A percentile compares a stretch with the other conserved stretches of the same genome.
Conservation (phyloP, 164 flowering plant species). For the Cinnamomum micranthum region DNA sequence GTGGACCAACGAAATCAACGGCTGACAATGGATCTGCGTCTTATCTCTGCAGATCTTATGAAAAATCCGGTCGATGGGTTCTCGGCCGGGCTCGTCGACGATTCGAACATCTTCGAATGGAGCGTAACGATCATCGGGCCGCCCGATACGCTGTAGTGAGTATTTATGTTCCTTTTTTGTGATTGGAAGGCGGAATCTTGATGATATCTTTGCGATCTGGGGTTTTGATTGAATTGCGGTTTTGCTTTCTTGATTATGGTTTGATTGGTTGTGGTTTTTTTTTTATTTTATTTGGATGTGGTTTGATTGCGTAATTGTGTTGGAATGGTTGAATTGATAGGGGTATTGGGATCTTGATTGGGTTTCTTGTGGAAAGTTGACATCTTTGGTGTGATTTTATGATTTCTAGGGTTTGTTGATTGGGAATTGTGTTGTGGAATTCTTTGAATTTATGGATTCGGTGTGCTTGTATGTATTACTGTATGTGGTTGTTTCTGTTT, state of each 20-base stretch:
- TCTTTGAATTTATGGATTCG: too few species aligned
- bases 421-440: neutral
- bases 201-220: neutral
- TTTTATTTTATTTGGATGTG: neutral
- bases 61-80: constrained; percentile 71
- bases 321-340: neutral
- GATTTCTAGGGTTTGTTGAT: neutral
- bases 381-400: neutral
- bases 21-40: neutral
- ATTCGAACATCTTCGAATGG: constrained; percentile 65
- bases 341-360: neutral
- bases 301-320: neutral
- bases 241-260: neutral
- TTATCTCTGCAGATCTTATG: constrained; percentile 46
- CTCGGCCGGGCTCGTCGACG: constrained; percentile 74
- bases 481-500: neutral
- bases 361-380: neutral
- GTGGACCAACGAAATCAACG: neutral
- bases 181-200: neutral
- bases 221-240: neutral
- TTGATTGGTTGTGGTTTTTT: neutral
- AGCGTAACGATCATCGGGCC: constrained; percentile 76
- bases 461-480: too few species aligned
- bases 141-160: constrained; percentile 71
- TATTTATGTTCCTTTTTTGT: neutral